Evolutionary conservation across 2,329 filamentous ascomycete species (phyloP).

Genomic region (Talaromyces sp.): DNA sequence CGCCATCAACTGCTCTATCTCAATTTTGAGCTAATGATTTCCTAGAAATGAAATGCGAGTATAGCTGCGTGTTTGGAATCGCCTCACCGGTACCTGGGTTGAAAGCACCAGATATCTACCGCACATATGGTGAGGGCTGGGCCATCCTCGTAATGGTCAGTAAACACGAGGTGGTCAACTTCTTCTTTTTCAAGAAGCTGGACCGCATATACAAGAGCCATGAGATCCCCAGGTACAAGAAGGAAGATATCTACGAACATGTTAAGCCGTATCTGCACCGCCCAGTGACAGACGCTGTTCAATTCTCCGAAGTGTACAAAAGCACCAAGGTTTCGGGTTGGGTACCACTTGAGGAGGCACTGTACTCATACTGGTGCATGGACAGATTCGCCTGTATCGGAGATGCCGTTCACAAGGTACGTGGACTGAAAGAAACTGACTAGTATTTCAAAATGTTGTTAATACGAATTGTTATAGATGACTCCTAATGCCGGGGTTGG

Average conservation of each 20-base stretch:
- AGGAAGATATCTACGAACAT: not conserved
- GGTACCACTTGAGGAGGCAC: not conserved
- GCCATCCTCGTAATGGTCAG: slow-evolving; percentile 2
- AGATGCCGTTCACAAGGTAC: slow-evolving; percentile 1
- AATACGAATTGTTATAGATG: too few relatives aligned
- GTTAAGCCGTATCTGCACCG: not conserved
- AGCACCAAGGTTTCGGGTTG: not conserved
- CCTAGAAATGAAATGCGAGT: slow-evolving; percentile 11
- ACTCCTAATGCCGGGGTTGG: slow-evolving; percentile 17
- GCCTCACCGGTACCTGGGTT: slow-evolving; percentile 8
- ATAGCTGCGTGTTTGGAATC: slow-evolving; percentile 19
- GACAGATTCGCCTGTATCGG: not conserved
- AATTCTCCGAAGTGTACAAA: not conserved
- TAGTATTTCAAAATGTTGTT: too few relatives aligned
- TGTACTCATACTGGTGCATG: not conserved
- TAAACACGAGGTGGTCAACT: slow-evolving; percentile 12
- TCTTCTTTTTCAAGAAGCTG: slow-evolving; percentile 13
- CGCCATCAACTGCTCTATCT: too few relatives aligned
- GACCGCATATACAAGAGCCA: not conserved
- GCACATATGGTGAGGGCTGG: slow-evolving; percentile 4
- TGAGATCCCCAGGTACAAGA: not conserved
- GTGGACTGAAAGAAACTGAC: not conserved
- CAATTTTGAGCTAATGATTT: too few relatives aligned
- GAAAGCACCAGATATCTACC: not conserved
- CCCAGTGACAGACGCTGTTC: not conserved